These are phyloP conservation scores for Salvia miltiorrhiza DNA, from an alignment of 257 asterid genomes.

Conservation along the genomic window DNA sequence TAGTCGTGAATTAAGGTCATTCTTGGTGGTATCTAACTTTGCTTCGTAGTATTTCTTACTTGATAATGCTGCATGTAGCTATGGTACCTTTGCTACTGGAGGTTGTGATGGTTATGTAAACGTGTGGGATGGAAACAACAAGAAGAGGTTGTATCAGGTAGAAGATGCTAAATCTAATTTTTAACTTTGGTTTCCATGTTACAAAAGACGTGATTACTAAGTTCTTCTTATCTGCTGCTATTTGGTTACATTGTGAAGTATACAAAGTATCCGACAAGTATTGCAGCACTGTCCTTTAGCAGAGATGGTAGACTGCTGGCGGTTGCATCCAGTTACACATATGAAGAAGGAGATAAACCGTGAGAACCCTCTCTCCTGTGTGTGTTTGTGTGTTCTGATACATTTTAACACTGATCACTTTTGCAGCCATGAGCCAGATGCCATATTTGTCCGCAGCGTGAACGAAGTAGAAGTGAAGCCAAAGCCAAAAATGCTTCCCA, in stretches of 20 bases:
- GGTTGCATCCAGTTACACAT: slow-evolving; percentile 91
- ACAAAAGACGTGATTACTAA: slow-evolving; percentile 2
- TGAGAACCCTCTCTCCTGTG: slow-evolving; percentile 33
- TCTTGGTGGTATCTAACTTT: background rate
- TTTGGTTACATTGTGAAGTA: slow-evolving; percentile 44
- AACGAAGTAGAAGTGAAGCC: slow-evolving; percentile 96
- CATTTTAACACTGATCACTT: background rate
- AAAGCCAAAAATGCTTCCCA: slow-evolving; percentile 73
- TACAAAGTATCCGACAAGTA: slow-evolving; percentile 76
- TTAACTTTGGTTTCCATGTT: background rate
- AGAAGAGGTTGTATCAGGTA: slow-evolving; percentile 95
- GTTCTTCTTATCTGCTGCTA: slow-evolving; percentile 3
- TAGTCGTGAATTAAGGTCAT: background rate
- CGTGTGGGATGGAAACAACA: slow-evolving; percentile 97
- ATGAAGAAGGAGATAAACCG: slow-evolving; percentile 88
- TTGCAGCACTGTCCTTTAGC: slow-evolving; percentile 87
- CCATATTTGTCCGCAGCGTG: slow-evolving; percentile 74
- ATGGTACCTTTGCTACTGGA: slow-evolving; percentile 92
- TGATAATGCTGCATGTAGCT: slow-evolving; percentile 36
- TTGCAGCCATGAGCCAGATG: slow-evolving; percentile 88
- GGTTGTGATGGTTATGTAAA: slow-evolving; percentile 93
- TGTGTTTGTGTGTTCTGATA: background rate
- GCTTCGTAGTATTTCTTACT: background rate
- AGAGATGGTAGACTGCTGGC: slow-evolving; percentile 86
- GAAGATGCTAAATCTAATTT: slow-evolving; percentile 1